Conservation (phyloP, 768 basidiomycete species). For the Podaxis sp. region DNA sequence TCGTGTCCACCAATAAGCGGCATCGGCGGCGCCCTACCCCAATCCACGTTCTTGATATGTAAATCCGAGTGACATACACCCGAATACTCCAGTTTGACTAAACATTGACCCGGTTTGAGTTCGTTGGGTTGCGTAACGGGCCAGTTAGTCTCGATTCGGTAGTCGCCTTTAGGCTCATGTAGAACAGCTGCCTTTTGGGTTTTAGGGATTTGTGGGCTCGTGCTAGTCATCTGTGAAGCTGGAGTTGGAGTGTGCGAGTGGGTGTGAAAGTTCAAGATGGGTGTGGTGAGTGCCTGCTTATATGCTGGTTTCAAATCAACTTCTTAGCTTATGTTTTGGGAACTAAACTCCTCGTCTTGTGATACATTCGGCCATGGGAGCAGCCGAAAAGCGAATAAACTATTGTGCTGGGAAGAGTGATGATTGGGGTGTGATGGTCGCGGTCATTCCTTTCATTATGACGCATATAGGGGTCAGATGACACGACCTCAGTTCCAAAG, state of each 20-base stretch:
- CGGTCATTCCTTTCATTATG: no score
- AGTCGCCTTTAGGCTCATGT: conserved; percentile 28
- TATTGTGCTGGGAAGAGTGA: neutral
- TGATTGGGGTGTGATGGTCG: neutral
- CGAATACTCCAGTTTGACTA: conserved; percentile 72
- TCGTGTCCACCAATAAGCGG: conserved; percentile 84
- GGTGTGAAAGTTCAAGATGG: no score
- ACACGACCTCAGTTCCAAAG: no score
- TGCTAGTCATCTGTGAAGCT: neutral
- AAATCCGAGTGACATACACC: conserved; percentile 88
- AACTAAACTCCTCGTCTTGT: neutral
- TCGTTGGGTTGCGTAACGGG: conserved; percentile 56
- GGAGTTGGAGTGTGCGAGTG: no score
- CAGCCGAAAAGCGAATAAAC: neutral
- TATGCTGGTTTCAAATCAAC: no score
- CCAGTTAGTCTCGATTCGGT: conserved; percentile 41
- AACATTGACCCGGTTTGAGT: conserved; percentile 68
- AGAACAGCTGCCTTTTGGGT: conserved; percentile 46
- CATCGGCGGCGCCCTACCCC: conserved; percentile 66
- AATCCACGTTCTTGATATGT: conserved; percentile 73
- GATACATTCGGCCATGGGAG: neutral
- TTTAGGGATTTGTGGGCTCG: conserved; percentile 32
- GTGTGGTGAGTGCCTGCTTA: no score
- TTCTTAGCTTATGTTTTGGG: no score
- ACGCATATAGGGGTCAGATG: no score